Evolutionary conservation across 139 green algal genomes (phyloP).

Genomic region (Astrephomene gubernaculifera): DNA sequence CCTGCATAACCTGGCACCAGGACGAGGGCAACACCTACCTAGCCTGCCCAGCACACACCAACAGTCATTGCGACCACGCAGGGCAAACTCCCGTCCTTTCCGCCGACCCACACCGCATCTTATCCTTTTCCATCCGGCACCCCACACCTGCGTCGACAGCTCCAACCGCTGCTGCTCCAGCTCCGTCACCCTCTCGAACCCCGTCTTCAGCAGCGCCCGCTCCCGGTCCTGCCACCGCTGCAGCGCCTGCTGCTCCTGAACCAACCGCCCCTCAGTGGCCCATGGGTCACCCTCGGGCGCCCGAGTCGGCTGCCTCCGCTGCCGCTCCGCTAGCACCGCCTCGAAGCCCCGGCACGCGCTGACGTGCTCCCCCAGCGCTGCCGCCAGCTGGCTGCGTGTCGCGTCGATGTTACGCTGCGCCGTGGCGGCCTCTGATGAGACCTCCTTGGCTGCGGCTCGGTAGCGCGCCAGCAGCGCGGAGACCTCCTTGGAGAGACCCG

Average conservation of each 20-base stretch:
- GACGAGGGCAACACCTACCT: too few relatives aligned
- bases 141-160: conserved; percentile 21
- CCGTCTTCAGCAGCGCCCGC: conserved; percentile 61
- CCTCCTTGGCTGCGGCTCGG: conserved; percentile 7
- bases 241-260: conserved; percentile 60
- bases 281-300: conserved; percentile 73
- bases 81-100: too few relatives aligned
- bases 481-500: conserved; percentile 17
- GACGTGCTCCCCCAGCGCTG: conserved; percentile 30
- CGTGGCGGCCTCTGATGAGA: background rate
- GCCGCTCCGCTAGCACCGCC: conserved; percentile 36
- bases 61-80: too few relatives aligned
- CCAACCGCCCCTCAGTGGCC: conserved; percentile 63
- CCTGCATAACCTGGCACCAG: too few relatives aligned
- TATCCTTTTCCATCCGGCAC: conserved; percentile 9
- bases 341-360: conserved; percentile 30
- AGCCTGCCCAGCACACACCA: too few relatives aligned
- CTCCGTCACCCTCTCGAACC: conserved; percentile 50
- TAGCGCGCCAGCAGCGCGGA: conserved; percentile 17
- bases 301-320: conserved; percentile 12
- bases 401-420: conserved; percentile 27
- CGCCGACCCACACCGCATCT: too few relatives aligned
- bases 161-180: conserved; percentile 64
- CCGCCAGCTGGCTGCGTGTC: conserved; percentile 16
- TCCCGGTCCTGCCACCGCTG: conserved; percentile 59